Evolutionary conservation across 352 stramenopile genomes (phyloP).

Genomic region (Phytophthora litchii): DNA sequence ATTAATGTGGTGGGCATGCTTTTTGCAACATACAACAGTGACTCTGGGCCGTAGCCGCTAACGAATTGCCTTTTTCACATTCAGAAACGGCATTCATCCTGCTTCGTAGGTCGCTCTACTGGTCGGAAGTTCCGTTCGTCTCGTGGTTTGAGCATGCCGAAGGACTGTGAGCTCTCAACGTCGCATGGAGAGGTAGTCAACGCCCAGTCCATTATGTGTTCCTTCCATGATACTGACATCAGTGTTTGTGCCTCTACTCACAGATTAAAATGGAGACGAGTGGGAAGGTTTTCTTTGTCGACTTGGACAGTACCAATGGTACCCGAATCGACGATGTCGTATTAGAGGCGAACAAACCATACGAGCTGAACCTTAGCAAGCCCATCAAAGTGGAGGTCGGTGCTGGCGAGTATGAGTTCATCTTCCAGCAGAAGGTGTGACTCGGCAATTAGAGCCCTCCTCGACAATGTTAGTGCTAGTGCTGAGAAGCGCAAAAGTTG

Average conservation of each 20-base stretch:
- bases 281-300: constrained; percentile 68
- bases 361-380: constrained; percentile 46
- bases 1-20: constrained; percentile 50
- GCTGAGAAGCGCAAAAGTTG: constrained; percentile 21
- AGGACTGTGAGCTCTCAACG: constrained; percentile 85
- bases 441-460: neutral
- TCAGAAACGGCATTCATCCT: constrained; percentile 57
- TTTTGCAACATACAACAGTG: neutral
- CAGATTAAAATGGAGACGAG: constrained; percentile 73
- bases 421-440: constrained; percentile 53
- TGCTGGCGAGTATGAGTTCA: constrained; percentile 57
- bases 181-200: constrained; percentile 68
- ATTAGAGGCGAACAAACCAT: constrained; percentile 55
- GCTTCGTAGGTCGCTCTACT: constrained; percentile 78
- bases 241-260: neutral
- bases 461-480: constrained; percentile 14
- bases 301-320: constrained; percentile 86
- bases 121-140: constrained; percentile 79
- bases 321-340: constrained; percentile 65
- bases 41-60: neutral
- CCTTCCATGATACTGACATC: neutral
- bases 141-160: constrained; percentile 74
- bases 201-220: neutral
- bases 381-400: constrained; percentile 61
- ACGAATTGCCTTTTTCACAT: constrained; percentile 2